Conservation (phyloP, 306 rosid genomes). For the Casuarina equisetifolia region DNA sequence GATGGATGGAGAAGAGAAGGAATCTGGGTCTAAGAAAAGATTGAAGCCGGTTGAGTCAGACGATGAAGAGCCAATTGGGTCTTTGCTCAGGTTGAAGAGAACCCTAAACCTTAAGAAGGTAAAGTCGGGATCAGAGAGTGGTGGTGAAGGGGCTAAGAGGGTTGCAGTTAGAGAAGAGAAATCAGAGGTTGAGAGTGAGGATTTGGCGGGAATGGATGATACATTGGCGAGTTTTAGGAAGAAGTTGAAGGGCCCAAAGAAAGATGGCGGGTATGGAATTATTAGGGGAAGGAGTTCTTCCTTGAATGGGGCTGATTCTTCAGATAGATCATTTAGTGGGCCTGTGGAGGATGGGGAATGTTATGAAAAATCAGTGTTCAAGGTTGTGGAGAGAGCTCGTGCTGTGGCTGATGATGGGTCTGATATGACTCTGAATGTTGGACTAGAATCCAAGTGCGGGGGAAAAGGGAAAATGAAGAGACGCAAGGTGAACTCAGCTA, state of each 20-base stretch:
- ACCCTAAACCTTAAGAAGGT: slow-evolving; percentile 56
- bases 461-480: slow-evolving; percentile 33
- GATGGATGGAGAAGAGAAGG: slow-evolving; percentile 72
- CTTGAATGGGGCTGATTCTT: slow-evolving; percentile 38
- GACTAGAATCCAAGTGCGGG: slow-evolving; percentile 23
- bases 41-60: slow-evolving; percentile 57
- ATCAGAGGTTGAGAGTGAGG: slow-evolving; percentile 36
- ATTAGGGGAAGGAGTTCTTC: slow-evolving; percentile 38
- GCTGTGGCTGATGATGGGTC: slow-evolving; percentile 26
- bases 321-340: slow-evolving; percentile 30
- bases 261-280: slow-evolving; percentile 56
- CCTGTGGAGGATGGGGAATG: slow-evolving; percentile 28
- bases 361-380: slow-evolving; percentile 25
- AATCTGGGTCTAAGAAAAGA: slow-evolving; percentile 59
- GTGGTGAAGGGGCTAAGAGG: slow-evolving; percentile 42
- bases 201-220: slow-evolving; percentile 79
- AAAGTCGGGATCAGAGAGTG: slow-evolving; percentile 34
- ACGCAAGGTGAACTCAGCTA: slow-evolving; percentile 19
- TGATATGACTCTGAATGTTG: slow-evolving; percentile 25
- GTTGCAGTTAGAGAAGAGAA: slow-evolving; percentile 32
- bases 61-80: slow-evolving; percentile 83
- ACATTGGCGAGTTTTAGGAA: slow-evolving; percentile 91
- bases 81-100: slow-evolving; percentile 66
- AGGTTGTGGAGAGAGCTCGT: slow-evolving; percentile 18
- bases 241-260: slow-evolving; percentile 89